Evolutionary conservation across 139 green algal species (phyloP).

Genomic region (Ettlia oleoabundans): DNA sequence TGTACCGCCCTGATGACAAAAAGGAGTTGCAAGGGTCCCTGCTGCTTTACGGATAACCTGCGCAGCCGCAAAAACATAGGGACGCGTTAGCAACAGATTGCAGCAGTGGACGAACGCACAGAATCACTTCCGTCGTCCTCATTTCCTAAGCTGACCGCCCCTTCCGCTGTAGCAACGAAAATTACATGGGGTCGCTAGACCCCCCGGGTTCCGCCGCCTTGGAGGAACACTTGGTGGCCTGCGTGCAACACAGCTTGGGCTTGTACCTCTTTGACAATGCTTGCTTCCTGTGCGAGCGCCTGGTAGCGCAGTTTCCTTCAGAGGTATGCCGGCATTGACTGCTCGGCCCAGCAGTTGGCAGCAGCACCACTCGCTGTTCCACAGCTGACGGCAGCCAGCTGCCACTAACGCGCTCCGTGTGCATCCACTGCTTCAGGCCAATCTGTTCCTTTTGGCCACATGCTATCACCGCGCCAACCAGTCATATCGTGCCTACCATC

Average conservation of each 20-base stretch:
- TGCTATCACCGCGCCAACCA: constrained; percentile 86
- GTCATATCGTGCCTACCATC: constrained; percentile 74
- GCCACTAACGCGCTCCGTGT: too few species aligned
- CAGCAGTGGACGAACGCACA: too few species aligned
- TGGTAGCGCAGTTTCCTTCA: constrained; percentile 71
- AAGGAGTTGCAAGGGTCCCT: too few species aligned
- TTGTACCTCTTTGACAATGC: constrained; percentile 84
- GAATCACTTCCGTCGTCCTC: too few species aligned
- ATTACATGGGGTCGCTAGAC: neutral
- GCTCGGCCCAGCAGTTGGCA: neutral
- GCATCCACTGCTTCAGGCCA: constrained; percentile 59
- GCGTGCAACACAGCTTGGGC: constrained; percentile 67
- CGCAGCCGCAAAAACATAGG: too few species aligned
- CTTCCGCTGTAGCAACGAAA: neutral
- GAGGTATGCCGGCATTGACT: constrained; percentile 59
- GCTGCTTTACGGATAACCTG: too few species aligned
- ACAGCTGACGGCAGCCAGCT: neutral
- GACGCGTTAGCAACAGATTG: too few species aligned
- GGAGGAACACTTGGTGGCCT: constrained; percentile 57
- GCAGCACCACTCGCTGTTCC: neutral
- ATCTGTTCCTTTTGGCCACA: constrained; percentile 82
- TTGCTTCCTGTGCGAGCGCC: constrained; percentile 83
- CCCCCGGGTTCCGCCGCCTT: constrained; percentile 2
- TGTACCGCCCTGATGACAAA: too few species aligned
- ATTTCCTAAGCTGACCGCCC: neutral